Base-by-base conservation (phyloP, 1,284 basidiomycete species). In the Mycosarcoma maydis region DNA sequence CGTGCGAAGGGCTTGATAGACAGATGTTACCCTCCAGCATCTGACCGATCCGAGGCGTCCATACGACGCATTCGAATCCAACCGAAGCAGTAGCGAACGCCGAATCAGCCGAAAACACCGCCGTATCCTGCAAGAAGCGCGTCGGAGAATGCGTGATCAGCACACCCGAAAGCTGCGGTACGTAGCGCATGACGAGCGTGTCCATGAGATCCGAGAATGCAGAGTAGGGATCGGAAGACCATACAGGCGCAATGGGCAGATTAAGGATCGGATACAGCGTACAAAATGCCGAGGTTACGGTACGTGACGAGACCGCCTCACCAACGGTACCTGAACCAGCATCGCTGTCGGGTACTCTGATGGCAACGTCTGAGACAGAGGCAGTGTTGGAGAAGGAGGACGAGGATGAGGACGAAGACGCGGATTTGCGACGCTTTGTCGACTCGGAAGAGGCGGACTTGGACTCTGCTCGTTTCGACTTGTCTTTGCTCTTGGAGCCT, bases 1-100 rank as follows among this genome's bases (percentile, higher is more conserved):
- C 86, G 78, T 98, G 95, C 60, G 95, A 94, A 0, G 95, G 94
- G 1, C 94, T 96, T 58, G 88, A 94, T 20, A 98, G 86, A 64
- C 89, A 94, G 60, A 98, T 88, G 59, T 88, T 90, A 6, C 94
- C 95, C 54, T 87, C 92, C 23, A 97, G 86, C 78, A 87, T 88
- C 87, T 91, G 90, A 32, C 92, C 92, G 29, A 96, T 85, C 54
- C 86, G 86, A 1, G 95, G 95, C 51, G 89, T 89, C 94, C 95
- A 98, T 1, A 96, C 87, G 6, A 90, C 88, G 19, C 91, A 90
- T 65, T 91, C 88, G 78, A 97, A 96, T 37, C 85, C 85, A 27
- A 94, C 87, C 24, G 87, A 85, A 70, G 89, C 90, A 17, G 91
- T 87, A 2, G 90, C 87, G 80, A 90, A 97, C 1, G 95, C 94